Percentiles rank a stretch among this genome's conserved stretches.
phyloP scores from a whole-genome alignment of 305 asterid genomes.

The Salvia sclarea region DNA sequence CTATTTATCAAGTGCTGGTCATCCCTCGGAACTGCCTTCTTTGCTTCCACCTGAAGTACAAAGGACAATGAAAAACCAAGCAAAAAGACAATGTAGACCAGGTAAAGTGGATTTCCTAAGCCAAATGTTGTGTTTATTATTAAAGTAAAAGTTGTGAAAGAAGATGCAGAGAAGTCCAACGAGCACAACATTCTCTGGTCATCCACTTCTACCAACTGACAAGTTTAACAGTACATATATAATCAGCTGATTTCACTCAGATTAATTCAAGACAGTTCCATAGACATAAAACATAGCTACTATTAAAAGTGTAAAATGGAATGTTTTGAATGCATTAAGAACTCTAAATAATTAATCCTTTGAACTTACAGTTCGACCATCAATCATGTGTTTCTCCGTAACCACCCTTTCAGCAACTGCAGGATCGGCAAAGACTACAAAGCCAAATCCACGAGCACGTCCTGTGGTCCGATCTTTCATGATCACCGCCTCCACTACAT shows the following conservation, averaged over 20 bases:
- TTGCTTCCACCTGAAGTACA: constrained; percentile 63
- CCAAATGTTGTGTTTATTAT: neutral
- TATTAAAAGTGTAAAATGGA: constrained; percentile 3
- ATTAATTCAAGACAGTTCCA: neutral
- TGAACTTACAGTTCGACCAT: constrained; percentile 65
- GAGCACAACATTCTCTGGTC: neutral
- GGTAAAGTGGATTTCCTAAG: neutral
- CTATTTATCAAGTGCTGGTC: constrained; percentile 55
- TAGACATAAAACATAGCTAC: neutral
- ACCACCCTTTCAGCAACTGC: constrained; percentile 64
- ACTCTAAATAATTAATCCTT: neutral
- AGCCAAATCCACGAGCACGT: constrained; percentile 76
- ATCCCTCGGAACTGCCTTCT: constrained; percentile 74
- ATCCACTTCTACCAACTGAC: neutral
- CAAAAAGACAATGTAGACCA: constrained; percentile 9
- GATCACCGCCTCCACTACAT: constrained; percentile 70
- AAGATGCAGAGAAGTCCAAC: constrained; percentile 2
- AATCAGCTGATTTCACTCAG: constrained; percentile 9
- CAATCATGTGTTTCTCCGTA: constrained; percentile 65
- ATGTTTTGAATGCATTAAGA: constrained; percentile 23
- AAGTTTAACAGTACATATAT: neutral
- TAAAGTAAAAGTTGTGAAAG: neutral
- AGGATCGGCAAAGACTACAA: constrained; percentile 61
- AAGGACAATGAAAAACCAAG: neutral
- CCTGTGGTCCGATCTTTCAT: constrained; percentile 76